Conservation (phyloP, 495 filamentous ascomycete species). For the Parathielavia hyrcaniae region DNA sequence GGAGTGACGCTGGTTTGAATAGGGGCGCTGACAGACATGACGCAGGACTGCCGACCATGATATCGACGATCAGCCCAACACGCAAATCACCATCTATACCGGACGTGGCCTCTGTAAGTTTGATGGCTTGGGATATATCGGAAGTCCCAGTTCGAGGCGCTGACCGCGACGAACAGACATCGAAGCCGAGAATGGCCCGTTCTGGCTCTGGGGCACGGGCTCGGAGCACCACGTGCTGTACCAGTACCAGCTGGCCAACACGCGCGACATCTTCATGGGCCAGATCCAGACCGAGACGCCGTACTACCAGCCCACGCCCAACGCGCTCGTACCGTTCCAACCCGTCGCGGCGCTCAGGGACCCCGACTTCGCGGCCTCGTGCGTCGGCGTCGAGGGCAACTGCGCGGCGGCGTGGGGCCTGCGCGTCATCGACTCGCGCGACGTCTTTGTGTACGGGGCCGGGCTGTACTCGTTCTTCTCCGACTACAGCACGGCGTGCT, state of each 20-base stretch:
- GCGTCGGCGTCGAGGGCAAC: conserved; percentile 40
- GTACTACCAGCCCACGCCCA: conserved; percentile 60
- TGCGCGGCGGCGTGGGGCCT: conserved; percentile 61
- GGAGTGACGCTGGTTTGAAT: conserved; percentile 41
- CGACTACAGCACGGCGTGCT: conserved; percentile 44
- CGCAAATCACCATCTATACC: conserved; percentile 64
- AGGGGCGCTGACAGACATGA: conserved; percentile 56
- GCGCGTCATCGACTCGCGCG: conserved; percentile 52
- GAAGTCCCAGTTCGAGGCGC: neutral
- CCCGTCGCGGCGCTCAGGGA: conserved; percentile 46
- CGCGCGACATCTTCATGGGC: conserved; percentile 64
- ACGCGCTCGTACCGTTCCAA: conserved; percentile 53
- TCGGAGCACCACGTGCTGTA: conserved; percentile 74
- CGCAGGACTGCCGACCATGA: conserved; percentile 84
- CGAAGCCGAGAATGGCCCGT: conserved; percentile 48
- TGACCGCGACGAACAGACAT: conserved; percentile 31
- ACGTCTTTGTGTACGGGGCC: conserved; percentile 61
- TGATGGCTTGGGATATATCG: too few relatives aligned
- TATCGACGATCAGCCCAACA: conserved; percentile 60
- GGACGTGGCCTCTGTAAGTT: conserved; percentile 56
- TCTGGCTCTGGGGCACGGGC: conserved; percentile 61
- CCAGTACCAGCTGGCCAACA: conserved; percentile 71
- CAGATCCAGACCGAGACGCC: conserved; percentile 82
- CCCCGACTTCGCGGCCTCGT: conserved; percentile 50
- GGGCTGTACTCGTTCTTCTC: conserved; percentile 76